Base-by-base conservation (phyloP, 2,329 filamentous ascomycete genomes). In the Chaetomiaceae sp. region DNA sequence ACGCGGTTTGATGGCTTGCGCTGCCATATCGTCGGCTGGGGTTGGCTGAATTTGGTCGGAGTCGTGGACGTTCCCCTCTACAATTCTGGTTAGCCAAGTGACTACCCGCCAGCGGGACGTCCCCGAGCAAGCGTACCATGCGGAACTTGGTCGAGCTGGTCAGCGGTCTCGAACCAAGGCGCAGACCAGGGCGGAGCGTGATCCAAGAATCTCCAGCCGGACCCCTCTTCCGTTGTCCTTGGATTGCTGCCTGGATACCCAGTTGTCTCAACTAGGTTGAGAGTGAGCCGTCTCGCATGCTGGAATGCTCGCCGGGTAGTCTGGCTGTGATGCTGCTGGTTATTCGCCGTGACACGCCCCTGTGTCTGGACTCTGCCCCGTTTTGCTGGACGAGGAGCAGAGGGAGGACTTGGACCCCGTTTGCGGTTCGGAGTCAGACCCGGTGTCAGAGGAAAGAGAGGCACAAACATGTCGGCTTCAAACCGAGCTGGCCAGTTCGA, bases 391-490 rank as follows among this genome's bases (percentile, higher is more conserved):
- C 38, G 47, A 19, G 47, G 49, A 30, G 42, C 35, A 17, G 37
- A 44, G 4, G 45, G 49, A 6, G 53, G 47, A 26, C 40, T 48
- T 19, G 47, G 19, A 17, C 26, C 15, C n/a, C 49, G 39, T 24
- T 53, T 53, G 8, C 39, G 42, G 6, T 34, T 39, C 12, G 51
- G 51, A 12, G 45, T 49, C 3, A 29, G 36, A 15, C 38, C 34
- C 8, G 51, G 51, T 8, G 51, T 53, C 42, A 49, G 34, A 15
- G 38, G 48, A 15, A 12, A 10, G 5, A 37, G 18, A 15, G n/a
- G 9, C 6, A 39, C 29, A 19, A 47, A 47, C n/a, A 32, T 22
- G 2, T 18, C 24, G 2, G 15, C 34, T 36, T 35, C 27, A 8
- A n/a, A 12, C n/a, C 14, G 26, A 15, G 10, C 27, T 20, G 41